phyloP scores from a whole-genome alignment of 495 filamentous ascomycete species.

The Trichocladium antarcticum region DNA sequence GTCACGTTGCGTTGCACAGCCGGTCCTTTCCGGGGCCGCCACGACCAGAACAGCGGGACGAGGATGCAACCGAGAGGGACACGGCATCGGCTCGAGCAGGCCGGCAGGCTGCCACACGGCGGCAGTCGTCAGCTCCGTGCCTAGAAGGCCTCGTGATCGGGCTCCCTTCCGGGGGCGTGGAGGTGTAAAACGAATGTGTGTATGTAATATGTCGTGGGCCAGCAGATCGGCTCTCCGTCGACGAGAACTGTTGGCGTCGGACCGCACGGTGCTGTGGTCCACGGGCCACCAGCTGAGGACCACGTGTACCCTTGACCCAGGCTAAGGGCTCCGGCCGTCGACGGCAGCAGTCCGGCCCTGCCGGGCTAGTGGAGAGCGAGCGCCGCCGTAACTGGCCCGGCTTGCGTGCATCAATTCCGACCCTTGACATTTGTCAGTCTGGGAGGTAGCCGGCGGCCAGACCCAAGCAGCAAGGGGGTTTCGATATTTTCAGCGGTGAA shows the following conservation, averaged over 20 bases:
- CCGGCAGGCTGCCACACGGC: background rate
- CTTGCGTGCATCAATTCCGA: conserved; percentile 2
- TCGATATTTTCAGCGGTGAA: conserved; percentile 12
- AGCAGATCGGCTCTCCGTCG: background rate
- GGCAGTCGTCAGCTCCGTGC: background rate
- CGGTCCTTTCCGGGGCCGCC: background rate
- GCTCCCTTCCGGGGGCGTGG: background rate
- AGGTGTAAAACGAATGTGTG: too few relatives aligned
- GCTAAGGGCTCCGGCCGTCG: conserved; percentile 1
- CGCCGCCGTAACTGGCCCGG: background rate
- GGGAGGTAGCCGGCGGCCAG: conserved; percentile 1
- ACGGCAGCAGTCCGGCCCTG: conserved; percentile 8
- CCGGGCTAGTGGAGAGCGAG: background rate
- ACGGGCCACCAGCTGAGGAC: conserved; percentile 7
- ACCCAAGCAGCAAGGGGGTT: conserved; percentile 10
- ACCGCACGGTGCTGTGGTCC: background rate
- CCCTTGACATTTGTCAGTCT: conserved; percentile 3
- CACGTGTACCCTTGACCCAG: conserved; percentile 17
- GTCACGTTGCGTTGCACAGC: background rate
- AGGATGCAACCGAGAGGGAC: background rate
- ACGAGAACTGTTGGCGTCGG: background rate
- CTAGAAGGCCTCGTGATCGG: background rate
- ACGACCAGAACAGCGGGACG: background rate
- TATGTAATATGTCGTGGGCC: too few relatives aligned
- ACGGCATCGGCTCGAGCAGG: background rate